A percentile compares a stretch with the other conserved stretches of the same genome.
These are phyloP conservation scores for Penicillium parvum DNA, from an alignment of 495 filamentous ascomycete genomes.

Conservation along the genomic window DNA sequence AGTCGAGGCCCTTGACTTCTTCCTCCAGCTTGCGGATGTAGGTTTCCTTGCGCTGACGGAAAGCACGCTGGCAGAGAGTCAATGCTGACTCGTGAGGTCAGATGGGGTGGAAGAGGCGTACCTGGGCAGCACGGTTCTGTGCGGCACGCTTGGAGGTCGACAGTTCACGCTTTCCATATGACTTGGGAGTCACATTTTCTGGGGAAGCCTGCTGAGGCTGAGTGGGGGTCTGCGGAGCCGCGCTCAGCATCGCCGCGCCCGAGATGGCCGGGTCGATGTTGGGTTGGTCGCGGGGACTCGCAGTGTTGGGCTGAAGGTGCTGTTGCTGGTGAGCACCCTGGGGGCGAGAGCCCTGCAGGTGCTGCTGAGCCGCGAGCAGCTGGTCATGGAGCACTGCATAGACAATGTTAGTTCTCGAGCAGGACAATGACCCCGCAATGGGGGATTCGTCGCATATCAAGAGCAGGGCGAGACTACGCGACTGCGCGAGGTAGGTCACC, in stretches of 20 bases:
- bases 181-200: slow-evolving; percentile 40
- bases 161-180: slow-evolving; percentile 75
- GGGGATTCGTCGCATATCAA: too few relatives aligned
- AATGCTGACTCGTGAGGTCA: background rate
- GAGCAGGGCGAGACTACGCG: too few relatives aligned
- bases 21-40: slow-evolving; percentile 97
- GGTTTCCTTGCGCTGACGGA: slow-evolving; percentile 94
- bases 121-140: slow-evolving; percentile 95
- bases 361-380: slow-evolving; percentile 48
- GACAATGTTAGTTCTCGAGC: slow-evolving; percentile 17
- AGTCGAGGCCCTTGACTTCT: slow-evolving; percentile 71
- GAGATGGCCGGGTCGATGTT: slow-evolving; percentile 54
- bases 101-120: slow-evolving; percentile 36
- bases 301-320: slow-evolving; percentile 38
- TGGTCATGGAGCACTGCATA: slow-evolving; percentile 50
- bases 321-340: slow-evolving; percentile 36
- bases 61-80: slow-evolving; percentile 60
- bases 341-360: slow-evolving; percentile 37
- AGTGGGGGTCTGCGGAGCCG: slow-evolving; percentile 35
- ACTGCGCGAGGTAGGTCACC: background rate
- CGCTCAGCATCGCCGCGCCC: slow-evolving; percentile 37
- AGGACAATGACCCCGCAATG: background rate
- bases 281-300: slow-evolving; percentile 44
- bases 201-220: slow-evolving; percentile 30
- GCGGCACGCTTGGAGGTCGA: slow-evolving; percentile 94